Evolutionary conservation across 2,329 filamentous ascomycete genomes (phyloP).

Genomic region (Ceratocystis lukuohia): DNA sequence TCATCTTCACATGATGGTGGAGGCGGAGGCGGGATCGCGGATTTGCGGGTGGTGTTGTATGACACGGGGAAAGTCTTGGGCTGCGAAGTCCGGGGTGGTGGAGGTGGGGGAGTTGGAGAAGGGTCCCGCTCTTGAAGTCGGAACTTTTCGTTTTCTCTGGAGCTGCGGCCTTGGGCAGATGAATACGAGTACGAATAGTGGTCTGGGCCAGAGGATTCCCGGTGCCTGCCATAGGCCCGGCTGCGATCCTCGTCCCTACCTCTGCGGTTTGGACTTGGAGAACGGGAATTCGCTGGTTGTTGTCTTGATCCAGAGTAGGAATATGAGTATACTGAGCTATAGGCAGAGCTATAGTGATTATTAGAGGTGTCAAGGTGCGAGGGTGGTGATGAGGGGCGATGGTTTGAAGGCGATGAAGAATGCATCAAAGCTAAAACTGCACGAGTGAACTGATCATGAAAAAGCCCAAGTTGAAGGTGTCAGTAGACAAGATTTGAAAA

Average conservation of each 20-base stretch:
- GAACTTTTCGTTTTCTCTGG: not conserved
- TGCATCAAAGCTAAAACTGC: constrained; percentile 5
- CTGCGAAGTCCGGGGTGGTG: not conserved
- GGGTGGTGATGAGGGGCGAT: constrained; percentile 11
- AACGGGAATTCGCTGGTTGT: not conserved
- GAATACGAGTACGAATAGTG: not conserved
- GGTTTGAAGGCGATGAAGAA: constrained; percentile 13
- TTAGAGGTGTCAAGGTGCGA: constrained; percentile 12
- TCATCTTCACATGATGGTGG: constrained; percentile 18
- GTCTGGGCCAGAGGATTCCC: not conserved
- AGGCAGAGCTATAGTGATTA: constrained; percentile 10
- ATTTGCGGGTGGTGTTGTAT: constrained; percentile 17
- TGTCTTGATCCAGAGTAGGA: not conserved
- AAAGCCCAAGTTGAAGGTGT: not conserved
- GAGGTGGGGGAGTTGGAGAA: constrained; percentile 5
- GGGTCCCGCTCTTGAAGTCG: not conserved
- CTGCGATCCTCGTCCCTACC: constrained; percentile 2
- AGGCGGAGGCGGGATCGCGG: constrained; percentile 16
- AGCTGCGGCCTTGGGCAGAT: not conserved
- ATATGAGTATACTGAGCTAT: constrained; percentile 7
- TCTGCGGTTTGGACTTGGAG: not conserved
- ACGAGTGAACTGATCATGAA: constrained; percentile 5
- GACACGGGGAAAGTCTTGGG: constrained; percentile 18
- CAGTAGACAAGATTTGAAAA: not conserved
- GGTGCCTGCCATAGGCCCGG: not conserved